A percentile compares a stretch with the other conserved stretches of the same genome.
Evolutionary conservation across 1,284 basidiomycete genomes (phyloP).

Genomic region (Amylostereum chailletii): DNA sequence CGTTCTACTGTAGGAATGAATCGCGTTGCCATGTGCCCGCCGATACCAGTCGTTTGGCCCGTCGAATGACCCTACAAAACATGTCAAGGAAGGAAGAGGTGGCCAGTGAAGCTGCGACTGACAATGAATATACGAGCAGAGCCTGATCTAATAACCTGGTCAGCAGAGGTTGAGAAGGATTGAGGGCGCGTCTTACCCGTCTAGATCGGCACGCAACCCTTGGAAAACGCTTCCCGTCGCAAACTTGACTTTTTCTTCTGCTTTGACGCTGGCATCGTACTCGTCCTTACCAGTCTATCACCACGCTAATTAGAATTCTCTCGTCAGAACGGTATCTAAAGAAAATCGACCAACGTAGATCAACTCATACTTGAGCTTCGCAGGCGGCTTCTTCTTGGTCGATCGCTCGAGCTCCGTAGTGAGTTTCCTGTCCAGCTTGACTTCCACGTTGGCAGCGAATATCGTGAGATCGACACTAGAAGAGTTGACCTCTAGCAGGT

Average conservation of each 20-base stretch:
- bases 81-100: neutral
- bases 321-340: neutral
- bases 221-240: slow-evolving; percentile 77
- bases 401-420: slow-evolving; percentile 79
- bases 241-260: slow-evolving; percentile 51
- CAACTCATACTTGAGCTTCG: slow-evolving; percentile 69
- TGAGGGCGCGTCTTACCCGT: slow-evolving; percentile 42
- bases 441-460: slow-evolving; percentile 76
- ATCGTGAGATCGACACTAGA: slow-evolving; percentile 74
- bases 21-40: slow-evolving; percentile 84
- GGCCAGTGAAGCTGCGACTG: too few species aligned
- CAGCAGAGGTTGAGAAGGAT: slow-evolving; percentile 4
- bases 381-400: slow-evolving; percentile 93
- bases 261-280: slow-evolving; percentile 68
- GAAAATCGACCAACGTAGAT: slow-evolving; percentile 61
- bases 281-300: slow-evolving; percentile 79
- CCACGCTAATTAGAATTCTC: neutral
- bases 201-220: slow-evolving; percentile 76
- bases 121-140: slow-evolving; percentile 75
- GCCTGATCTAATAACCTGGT: slow-evolving; percentile 35
- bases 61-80: slow-evolving; percentile 63
- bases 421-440: slow-evolving; percentile 68
- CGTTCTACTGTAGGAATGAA: slow-evolving; percentile 98
- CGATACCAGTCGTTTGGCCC: slow-evolving; percentile 88
- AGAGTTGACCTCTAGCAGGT: slow-evolving; percentile 49